Percentiles rank a stretch among this genome's conserved stretches.
These are phyloP conservation scores for Sporothrix luriei DNA, from an alignment of 2,329 filamentous ascomycete genomes.

Conservation along the genomic window DNA sequence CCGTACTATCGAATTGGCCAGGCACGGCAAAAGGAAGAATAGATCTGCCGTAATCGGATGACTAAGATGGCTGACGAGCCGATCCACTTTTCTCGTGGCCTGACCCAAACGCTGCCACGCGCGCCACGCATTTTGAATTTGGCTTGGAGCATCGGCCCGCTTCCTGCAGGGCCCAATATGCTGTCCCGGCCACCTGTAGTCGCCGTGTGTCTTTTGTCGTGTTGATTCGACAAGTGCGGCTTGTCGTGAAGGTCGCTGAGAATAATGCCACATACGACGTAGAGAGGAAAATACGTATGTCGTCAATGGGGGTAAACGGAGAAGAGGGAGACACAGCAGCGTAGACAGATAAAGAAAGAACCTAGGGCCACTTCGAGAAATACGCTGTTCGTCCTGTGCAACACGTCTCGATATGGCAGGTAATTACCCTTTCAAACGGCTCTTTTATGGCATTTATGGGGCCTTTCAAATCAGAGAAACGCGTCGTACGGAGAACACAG, in stretches of 20 bases:
- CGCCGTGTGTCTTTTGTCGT: neutral
- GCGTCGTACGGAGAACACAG: neutral
- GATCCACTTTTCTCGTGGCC: neutral
- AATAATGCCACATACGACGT: neutral
- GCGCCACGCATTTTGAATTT: neutral
- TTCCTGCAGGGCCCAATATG: conserved; percentile 1
- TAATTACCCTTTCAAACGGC: neutral
- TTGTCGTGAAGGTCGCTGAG: neutral
- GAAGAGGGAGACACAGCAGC: neutral
- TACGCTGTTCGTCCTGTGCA: neutral
- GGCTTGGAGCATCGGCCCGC: conserved; percentile 26
- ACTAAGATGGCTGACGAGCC: no score
- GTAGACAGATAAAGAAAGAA: neutral
- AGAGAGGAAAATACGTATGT: neutral
- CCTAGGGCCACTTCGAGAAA: neutral
- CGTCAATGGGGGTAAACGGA: neutral
- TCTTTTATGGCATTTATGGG: neutral
- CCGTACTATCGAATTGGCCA: neutral
- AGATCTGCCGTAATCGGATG: neutral
- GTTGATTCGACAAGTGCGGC: neutral
- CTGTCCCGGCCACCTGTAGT: conserved; percentile 13
- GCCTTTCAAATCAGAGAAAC: neutral
- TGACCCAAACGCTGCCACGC: neutral
- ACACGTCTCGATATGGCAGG: neutral
- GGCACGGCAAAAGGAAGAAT: neutral